Conservation (phyloP, 208 protist genomes). For the Leishmania arabica region DNA sequence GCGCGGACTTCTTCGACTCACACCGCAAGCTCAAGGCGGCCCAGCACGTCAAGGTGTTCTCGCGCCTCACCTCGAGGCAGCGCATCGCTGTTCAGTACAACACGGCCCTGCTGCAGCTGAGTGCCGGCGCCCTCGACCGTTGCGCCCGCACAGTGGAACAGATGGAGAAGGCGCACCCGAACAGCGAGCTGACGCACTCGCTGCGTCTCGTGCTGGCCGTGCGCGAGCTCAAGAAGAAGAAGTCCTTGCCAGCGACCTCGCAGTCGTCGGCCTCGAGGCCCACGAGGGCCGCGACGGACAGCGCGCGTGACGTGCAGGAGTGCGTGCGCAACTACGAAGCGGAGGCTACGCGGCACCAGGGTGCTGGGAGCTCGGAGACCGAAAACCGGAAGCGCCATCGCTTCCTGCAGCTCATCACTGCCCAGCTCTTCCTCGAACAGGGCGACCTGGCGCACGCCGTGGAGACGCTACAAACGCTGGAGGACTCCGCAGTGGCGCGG, state of each 20-base stretch:
- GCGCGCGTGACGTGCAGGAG: slow-evolving; percentile 24
- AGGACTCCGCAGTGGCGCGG: slow-evolving; percentile 33
- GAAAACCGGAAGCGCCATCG: slow-evolving; percentile 6
- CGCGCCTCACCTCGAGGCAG: slow-evolving; percentile 71
- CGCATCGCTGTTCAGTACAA: slow-evolving; percentile 82
- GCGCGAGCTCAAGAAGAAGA: slow-evolving; percentile 66
- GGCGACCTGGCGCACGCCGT: slow-evolving; percentile 63
- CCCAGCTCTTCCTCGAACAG: slow-evolving; percentile 80
- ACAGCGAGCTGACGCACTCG: slow-evolving; percentile 69
- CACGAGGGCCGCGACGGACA: slow-evolving; percentile 7
- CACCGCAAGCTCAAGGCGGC: slow-evolving; percentile 66
- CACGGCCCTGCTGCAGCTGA: slow-evolving; percentile 78
- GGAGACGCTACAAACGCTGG: slow-evolving; percentile 36
- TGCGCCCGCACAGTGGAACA: slow-evolving; percentile 67
- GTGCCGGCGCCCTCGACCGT: slow-evolving; percentile 51
- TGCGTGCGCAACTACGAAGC: slow-evolving; percentile 30
- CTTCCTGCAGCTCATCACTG: slow-evolving; percentile 57
- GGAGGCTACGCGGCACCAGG: slow-evolving; percentile 13
- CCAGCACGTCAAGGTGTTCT: slow-evolving; percentile 55
- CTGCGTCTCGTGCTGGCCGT: slow-evolving; percentile 66
- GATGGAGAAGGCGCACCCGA: slow-evolving; percentile 59
- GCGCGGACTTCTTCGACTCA: slow-evolving; percentile 72
- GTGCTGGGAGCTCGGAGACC: slow-evolving; percentile 14
- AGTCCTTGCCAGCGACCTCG: slow-evolving; percentile 7
- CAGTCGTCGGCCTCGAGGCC: slow-evolving; percentile 6